These are phyloP conservation scores for Gracilaria vermiculophylla DNA, from an alignment of 23 red algal species.

Conservation along the genomic window DNA sequence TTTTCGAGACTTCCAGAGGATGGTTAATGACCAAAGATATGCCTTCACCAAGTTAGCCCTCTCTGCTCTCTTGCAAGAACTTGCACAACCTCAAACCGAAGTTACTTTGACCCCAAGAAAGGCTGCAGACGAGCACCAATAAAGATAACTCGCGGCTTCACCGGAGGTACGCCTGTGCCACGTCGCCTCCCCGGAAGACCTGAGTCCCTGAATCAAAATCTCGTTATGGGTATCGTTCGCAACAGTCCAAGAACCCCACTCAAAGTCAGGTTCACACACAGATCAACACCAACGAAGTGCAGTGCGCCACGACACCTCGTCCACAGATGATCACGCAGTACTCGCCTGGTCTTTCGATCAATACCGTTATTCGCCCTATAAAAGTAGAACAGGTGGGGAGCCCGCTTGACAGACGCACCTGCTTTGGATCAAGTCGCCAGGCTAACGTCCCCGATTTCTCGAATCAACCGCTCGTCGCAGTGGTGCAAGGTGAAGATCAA, in stretches of 20 bases:
- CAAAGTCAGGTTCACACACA: too few relatives aligned
- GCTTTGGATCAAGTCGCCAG: neutral
- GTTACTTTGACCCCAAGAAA: neutral
- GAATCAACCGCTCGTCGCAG: too few relatives aligned
- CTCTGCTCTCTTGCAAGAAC: slow-evolving; percentile 3
- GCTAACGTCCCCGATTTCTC: neutral
- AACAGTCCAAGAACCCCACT: too few relatives aligned
- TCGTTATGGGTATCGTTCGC: too few relatives aligned
- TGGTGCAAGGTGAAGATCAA: too few relatives aligned
- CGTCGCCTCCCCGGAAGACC: neutral
- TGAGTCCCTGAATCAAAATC: neutral
- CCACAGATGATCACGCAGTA: neutral
- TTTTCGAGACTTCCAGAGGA: slow-evolving; percentile 24
- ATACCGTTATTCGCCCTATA: slow-evolving; percentile 8
- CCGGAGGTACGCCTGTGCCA: neutral
- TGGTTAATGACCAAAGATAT: slow-evolving; percentile 26
- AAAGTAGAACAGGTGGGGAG: slow-evolving; percentile 8
- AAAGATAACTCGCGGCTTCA: neutral
- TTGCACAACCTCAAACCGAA: slow-evolving; percentile 3
- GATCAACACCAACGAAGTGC: too few relatives aligned
- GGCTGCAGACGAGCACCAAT: neutral
- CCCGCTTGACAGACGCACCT: neutral
- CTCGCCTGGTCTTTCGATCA: neutral
- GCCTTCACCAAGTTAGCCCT: neutral
- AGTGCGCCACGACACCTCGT: neutral